Base-by-base conservation (phyloP, 1,284 basidiomycete species). In the Cryptococcus sp. region DNA sequence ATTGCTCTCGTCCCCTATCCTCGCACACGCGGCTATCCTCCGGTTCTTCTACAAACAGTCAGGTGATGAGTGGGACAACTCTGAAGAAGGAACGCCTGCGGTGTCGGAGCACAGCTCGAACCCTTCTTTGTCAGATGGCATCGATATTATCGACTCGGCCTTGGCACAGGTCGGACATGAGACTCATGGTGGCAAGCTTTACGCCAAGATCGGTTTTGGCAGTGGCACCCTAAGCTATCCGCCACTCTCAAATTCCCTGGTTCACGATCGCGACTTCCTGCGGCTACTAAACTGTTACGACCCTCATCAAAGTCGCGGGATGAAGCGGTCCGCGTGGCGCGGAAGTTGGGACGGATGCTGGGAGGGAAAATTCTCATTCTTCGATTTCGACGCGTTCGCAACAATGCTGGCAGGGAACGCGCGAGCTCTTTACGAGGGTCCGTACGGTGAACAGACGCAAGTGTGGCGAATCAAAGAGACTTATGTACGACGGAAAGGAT, bases 291-390 rank as follows among this genome's bases (percentile, higher is more conserved):
- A 58, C 10, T 82, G 81, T 58, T 70, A 73, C 40, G 76, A 82
- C 57, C 80, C 82, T 0, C 65, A 50, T 26, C 53, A 20, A 8
- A 74, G 73, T 0, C 67, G 59, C 13, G 81, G 81, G 0, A 69
- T 81, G 46, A 68, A 71, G n/a, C 72, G 76, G 7, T 61, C 73
- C 26, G 76, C 72, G 45, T 79, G 75, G 73, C 64, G 71, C 10
- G 80, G 81, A 17, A 72, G 72, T 26, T 79, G 80, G 45, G 65
- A 75, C 7, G 83, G 83, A 0, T 76, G 75, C 20, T 84, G 83
- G 83, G 83, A 84, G 58, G 83, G 83, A 1, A 75, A 77, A 11
- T 84, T 84, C 58, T 72, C 74, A 52, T 84, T 83, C 63, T 81
- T 83, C 64, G 82, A 84, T 58, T 84, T 83, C 62, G 82, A 83